A percentile compares a stretch with the other conserved stretches of the same genome.
phyloP scores from a whole-genome alignment of 768 basidiomycete species.

The Lyophyllum semitale region DNA sequence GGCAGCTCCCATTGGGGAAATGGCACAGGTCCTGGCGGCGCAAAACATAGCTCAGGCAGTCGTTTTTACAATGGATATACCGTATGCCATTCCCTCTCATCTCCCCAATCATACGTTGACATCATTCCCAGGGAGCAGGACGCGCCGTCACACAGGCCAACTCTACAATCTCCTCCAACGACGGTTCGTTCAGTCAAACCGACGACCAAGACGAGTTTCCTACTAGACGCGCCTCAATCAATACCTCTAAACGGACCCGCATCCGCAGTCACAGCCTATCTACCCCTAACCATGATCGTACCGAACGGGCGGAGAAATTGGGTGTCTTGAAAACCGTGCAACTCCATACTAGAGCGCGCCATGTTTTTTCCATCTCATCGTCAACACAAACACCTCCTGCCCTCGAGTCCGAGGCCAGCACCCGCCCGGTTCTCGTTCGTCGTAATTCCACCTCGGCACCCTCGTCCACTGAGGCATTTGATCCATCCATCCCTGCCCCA shows the following conservation, averaged over 20 bases:
- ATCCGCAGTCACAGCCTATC: slow-evolving; percentile 66
- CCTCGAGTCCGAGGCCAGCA: slow-evolving; percentile 14
- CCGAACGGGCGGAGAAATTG: slow-evolving; percentile 43
- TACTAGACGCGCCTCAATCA: slow-evolving; percentile 28
- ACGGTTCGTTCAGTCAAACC: slow-evolving; percentile 43
- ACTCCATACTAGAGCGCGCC: slow-evolving; percentile 60
- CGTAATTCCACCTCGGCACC: slow-evolving; percentile 49
- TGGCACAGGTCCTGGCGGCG: slow-evolving; percentile 68
- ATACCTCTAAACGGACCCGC: slow-evolving; percentile 36
- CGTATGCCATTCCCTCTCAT: slow-evolving; percentile 40
- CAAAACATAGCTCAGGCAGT: slow-evolving; percentile 72
- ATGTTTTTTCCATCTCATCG: slow-evolving; percentile 46
- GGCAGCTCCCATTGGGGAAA: slow-evolving; percentile 51
- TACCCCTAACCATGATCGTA: slow-evolving; percentile 40
- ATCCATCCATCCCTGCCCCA: slow-evolving; percentile 20
- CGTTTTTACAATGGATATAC: slow-evolving; percentile 72
- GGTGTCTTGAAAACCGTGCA: slow-evolving; percentile 67
- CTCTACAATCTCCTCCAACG: slow-evolving; percentile 47
- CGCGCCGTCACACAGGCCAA: slow-evolving; percentile 77
- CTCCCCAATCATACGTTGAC: neutral
- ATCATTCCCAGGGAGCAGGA: slow-evolving; percentile 55
- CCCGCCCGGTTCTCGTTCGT: slow-evolving; percentile 40
- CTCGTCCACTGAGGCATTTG: slow-evolving; percentile 21
- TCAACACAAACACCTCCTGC: slow-evolving; percentile 10
- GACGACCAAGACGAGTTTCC: slow-evolving; percentile 62